These are phyloP conservation scores for Cardamine chenopodiifolia DNA, from an alignment of 345 rosid species.

Conservation along the genomic window DNA sequence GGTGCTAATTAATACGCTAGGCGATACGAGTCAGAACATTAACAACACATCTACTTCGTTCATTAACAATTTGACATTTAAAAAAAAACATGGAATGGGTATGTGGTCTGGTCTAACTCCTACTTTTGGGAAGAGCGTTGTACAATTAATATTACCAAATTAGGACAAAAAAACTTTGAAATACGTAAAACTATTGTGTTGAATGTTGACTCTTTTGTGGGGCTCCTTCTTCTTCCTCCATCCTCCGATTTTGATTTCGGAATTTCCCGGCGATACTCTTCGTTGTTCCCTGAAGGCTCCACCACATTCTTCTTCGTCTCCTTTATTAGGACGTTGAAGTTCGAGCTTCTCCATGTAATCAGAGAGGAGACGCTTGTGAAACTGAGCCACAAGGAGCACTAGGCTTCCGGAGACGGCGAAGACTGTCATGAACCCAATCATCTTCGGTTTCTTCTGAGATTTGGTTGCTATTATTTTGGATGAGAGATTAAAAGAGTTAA, in stretches of 20 bases:
- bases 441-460: conserved; percentile 3
- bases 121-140: conserved; percentile 17
- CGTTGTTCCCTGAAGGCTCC: conserved; percentile 62
- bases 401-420: conserved; percentile 82
- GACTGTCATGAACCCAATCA: conserved; percentile 68
- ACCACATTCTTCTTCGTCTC: conserved; percentile 44
- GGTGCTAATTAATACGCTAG: neutral
- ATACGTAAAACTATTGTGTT: neutral
- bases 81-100: neutral
- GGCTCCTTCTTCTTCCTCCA: conserved; percentile 10
- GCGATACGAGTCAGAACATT: conserved; percentile 2
- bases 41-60: neutral
- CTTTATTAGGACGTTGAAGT: conserved; percentile 34
- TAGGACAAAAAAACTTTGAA: neutral
- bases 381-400: conserved; percentile 59
- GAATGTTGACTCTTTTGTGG: conserved; percentile 21
- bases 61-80: neutral
- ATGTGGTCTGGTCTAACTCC: conserved; percentile 12
- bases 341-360: conserved; percentile 67
- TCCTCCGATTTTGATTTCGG: conserved; percentile 5
- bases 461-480: neutral
- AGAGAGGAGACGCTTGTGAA: conserved; percentile 73
- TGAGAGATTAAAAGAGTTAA: neutral
- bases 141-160: neutral
- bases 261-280: conserved; percentile 50